phyloP scores from a whole-genome alignment of 2,329 filamentous ascomycete genomes.

The Cladophialophora bantiana region DNA sequence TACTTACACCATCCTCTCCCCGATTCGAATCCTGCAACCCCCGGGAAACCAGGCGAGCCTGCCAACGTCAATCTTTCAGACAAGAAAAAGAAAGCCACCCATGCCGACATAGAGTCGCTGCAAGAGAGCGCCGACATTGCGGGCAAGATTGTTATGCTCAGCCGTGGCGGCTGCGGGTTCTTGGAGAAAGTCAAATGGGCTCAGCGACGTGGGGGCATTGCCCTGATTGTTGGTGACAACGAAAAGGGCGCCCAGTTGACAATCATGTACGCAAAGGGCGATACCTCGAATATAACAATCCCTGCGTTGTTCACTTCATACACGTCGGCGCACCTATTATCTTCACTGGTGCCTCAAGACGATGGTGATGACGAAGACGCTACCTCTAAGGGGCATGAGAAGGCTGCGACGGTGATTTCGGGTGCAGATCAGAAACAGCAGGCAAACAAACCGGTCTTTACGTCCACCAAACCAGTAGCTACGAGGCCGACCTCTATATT shows the following conservation, averaged over 20 bases:
- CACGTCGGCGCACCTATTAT: constrained; percentile 91
- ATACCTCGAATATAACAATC: constrained; percentile 93
- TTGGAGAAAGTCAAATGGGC: constrained; percentile 97
- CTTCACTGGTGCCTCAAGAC: constrained; percentile 78
- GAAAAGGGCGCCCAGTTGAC: constrained; percentile 86
- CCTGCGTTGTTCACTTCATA: constrained; percentile 93
- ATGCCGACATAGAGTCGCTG: constrained; percentile 89
- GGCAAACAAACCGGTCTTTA: constrained; percentile 42
- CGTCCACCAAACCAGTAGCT: constrained; percentile 40
- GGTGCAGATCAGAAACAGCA: constrained; percentile 30
- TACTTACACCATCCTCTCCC: constrained; percentile 71
- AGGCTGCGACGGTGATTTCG: constrained; percentile 20
- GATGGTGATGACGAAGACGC: constrained; percentile 66
- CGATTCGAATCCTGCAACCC: constrained; percentile 49
- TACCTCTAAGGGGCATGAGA: constrained; percentile 40
- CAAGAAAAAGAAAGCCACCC: constrained; percentile 52
- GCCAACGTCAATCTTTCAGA: constrained; percentile 42
- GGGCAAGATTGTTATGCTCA: constrained; percentile 90
- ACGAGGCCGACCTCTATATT: constrained; percentile 34
- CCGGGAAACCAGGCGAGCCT: constrained; percentile 46
- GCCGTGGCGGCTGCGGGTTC: constrained; percentile 93
- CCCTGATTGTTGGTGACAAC: constrained; percentile 92
- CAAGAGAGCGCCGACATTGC: constrained; percentile 92
- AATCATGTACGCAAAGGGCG: constrained; percentile 97
- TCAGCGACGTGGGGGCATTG: constrained; percentile 85